Evolutionary conservation across 495 filamentous ascomycete species (phyloP).

Genomic region (Neurospora sp.): DNA sequence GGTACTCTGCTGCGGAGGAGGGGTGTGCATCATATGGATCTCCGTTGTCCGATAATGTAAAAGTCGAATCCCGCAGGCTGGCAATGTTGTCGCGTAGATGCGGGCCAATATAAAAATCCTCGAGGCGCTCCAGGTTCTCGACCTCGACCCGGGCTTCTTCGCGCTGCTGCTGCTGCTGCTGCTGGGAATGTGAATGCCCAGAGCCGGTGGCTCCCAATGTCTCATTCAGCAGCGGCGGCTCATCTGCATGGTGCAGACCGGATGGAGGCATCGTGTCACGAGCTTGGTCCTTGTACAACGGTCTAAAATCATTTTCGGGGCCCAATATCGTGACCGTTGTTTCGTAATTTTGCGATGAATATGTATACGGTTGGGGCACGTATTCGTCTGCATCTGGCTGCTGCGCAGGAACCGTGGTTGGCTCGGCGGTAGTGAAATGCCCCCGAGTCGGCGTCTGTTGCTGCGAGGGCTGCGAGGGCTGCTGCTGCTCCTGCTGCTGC

Average conservation of each 20-base stretch:
- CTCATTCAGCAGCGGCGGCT: constrained; percentile 6
- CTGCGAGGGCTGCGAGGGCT: constrained; percentile 7
- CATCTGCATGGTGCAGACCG: constrained; percentile 13
- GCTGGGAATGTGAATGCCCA: not conserved
- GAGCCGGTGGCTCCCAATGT: constrained; percentile 5
- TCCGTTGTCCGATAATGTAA: constrained; percentile 19
- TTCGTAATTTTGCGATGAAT: constrained; percentile 22
- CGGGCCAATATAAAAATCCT: constrained; percentile 26
- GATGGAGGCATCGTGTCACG: constrained; percentile 14
- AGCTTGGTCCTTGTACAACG: constrained; percentile 21
- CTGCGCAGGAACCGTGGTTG: constrained; percentile 4
- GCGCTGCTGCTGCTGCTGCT: not conserved
- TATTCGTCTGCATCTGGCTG: constrained; percentile 26
- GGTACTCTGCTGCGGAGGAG: constrained; percentile 13
- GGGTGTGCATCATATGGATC: constrained; percentile 17
- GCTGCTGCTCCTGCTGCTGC: not conserved
- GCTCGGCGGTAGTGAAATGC: constrained; percentile 10
- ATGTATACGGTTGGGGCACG: constrained; percentile 26
- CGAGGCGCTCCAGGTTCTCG: constrained; percentile 17
- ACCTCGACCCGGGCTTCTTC: constrained; percentile 7
- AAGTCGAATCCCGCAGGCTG: constrained; percentile 22
- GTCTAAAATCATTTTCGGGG: constrained; percentile 28
- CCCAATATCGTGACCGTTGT: constrained; percentile 38
- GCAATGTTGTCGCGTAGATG: constrained; percentile 23
- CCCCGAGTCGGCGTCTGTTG: constrained; percentile 22